These are phyloP conservation scores for Helenozyma baotianmanensis DNA, from an alignment of 805 yeast species.

Conservation along the genomic window DNA sequence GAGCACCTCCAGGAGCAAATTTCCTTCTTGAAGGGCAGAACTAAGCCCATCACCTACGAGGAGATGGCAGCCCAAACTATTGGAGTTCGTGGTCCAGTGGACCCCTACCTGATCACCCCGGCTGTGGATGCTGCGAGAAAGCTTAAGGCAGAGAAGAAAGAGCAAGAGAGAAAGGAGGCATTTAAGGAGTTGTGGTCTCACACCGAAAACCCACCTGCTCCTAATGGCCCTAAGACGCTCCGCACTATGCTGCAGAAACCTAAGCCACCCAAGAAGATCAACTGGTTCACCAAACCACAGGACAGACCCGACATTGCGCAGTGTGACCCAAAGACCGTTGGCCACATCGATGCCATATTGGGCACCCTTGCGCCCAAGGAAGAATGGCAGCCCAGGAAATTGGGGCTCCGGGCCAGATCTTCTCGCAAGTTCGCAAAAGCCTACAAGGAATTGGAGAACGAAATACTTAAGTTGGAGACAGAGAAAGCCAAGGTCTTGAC, in stretches of 20 bases:
- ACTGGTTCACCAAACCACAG: neutral
- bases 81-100: slow-evolving; percentile 1
- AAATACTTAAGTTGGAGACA: slow-evolving; percentile 3
- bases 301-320: neutral
- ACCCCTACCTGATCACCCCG: slow-evolving; percentile 4
- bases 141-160: neutral
- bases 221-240: neutral
- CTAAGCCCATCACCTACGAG: slow-evolving; percentile 1
- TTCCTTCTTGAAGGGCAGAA: neutral
- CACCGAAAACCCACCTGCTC: neutral
- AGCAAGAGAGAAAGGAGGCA: neutral
- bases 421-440: slow-evolving; percentile 1
- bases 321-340: neutral
- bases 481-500: slow-evolving; percentile 1
- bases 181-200: neutral
- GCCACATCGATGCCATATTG: neutral
- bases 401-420: slow-evolving; percentile 3
- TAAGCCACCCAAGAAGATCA: neutral
- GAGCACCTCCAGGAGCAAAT: too few species aligned
- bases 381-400: neutral
- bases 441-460: slow-evolving; percentile 2
- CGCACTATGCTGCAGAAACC: slow-evolving; percentile 1
- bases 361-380: neutral
- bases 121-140: neutral
- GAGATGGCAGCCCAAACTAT: slow-evolving; percentile 3